Percentiles rank a stretch among this genome's conserved stretches.
Evolutionary conservation across 2,329 filamentous ascomycete genomes (phyloP).

Genomic region (Colletotrichum brevisporum): DNA sequence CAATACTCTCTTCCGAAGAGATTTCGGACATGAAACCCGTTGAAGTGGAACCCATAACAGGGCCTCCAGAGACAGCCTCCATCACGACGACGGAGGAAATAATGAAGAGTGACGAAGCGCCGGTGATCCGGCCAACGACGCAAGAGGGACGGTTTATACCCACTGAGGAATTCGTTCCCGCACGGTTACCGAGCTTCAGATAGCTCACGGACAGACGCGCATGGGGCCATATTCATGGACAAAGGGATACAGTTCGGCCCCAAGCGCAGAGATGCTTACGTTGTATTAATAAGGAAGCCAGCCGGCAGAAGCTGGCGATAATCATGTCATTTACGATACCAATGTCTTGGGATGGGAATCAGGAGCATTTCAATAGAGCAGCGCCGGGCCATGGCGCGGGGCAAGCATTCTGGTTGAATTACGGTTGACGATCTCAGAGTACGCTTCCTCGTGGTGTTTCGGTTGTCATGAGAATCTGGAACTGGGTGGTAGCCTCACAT

Average conservation of each 20-base stretch:
- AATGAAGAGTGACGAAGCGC: constrained; percentile 28
- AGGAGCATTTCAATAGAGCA: constrained; percentile 33
- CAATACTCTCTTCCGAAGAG: constrained; percentile 49
- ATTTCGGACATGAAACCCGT: constrained; percentile 47
- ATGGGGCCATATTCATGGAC: constrained; percentile 17
- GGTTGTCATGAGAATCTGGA: background rate
- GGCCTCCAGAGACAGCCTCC: background rate
- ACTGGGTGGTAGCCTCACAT: background rate
- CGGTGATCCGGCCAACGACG: constrained; percentile 19
- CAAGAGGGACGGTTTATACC: constrained; percentile 27
- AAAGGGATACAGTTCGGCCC: constrained; percentile 18
- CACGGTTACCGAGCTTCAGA: constrained; percentile 70
- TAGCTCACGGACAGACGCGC: constrained; percentile 44
- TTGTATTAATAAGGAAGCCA: constrained; percentile 28
- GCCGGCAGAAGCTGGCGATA: constrained; percentile 23
- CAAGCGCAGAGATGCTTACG: constrained; percentile 16
- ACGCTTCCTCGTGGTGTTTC: constrained; percentile 1
- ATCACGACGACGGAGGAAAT: constrained; percentile 6
- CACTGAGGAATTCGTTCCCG: constrained; percentile 66
- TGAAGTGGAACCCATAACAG: constrained; percentile 44
- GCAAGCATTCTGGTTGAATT: background rate
- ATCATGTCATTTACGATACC: constrained; percentile 41
- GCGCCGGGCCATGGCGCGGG: constrained; percentile 4
- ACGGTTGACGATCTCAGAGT: background rate
- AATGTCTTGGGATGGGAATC: constrained; percentile 29